A percentile compares a stretch with the other conserved stretches of the same genome.
Evolutionary conservation across 306 rosid species (phyloP).

Genomic region (Comarum palustre): DNA sequence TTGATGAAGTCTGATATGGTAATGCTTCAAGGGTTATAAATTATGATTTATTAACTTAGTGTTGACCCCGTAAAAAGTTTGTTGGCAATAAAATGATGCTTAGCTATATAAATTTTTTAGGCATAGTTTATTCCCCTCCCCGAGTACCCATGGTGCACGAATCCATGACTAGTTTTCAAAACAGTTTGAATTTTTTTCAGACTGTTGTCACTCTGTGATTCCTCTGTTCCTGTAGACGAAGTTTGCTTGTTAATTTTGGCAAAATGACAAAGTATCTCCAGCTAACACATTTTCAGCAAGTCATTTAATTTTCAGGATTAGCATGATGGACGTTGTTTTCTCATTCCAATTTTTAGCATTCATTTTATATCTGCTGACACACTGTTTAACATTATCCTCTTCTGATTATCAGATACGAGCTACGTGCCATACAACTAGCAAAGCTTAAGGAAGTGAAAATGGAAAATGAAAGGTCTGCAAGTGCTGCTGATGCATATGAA

Average conservation of each 20-base stretch:
- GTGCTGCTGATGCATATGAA: conserved; percentile 44
- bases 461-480: conserved; percentile 52
- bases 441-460: conserved; percentile 52
- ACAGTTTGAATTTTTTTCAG: not conserved
- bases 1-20: not conserved
- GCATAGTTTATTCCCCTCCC: not conserved
- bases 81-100: not conserved
- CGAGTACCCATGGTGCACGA: not conserved
- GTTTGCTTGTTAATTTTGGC: not conserved
- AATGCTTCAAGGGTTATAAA: not conserved
- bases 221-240: not conserved
- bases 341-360: not conserved
- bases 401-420: conserved; percentile 65
- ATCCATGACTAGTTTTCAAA: not conserved
- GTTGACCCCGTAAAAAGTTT: not conserved
- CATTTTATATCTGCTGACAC: not conserved
- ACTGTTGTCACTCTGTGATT: not conserved
- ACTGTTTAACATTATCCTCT: conserved; percentile 14
- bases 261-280: not conserved
- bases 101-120: not conserved
- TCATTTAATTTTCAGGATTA: not conserved
- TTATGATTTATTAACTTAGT: not conserved
- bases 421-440: conserved; percentile 54
- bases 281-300: not conserved
- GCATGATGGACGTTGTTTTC: not conserved